Conservation (phyloP, 345 rosid species). For the Nasturtium officinale region DNA sequence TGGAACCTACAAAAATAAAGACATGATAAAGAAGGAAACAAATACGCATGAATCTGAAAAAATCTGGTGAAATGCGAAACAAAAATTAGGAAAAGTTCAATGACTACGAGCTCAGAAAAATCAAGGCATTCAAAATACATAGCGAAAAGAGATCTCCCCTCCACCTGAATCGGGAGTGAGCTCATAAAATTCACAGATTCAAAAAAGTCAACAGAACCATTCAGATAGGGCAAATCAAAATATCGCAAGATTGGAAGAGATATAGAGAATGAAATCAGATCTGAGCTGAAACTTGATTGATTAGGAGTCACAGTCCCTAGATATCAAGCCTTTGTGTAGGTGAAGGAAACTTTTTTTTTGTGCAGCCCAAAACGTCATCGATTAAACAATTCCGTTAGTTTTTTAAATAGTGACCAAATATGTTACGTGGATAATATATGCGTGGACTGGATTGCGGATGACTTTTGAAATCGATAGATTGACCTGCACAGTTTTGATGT, state of each 20-base stretch:
- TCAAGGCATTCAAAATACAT: neutral
- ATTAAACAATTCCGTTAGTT: too few species aligned
- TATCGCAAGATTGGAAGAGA: conserved; percentile 2
- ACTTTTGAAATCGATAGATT: too few species aligned
- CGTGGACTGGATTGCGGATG: too few species aligned
- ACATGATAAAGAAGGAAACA: conserved; percentile 12
- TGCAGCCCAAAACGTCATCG: too few species aligned
- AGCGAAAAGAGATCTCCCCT: neutral
- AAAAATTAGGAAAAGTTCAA: conserved; percentile 10
- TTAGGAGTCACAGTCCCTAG: too few species aligned
- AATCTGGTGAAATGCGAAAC: conserved; percentile 19
- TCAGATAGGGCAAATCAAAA: neutral
- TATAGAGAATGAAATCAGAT: conserved; percentile 22
- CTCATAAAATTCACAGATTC: conserved; percentile 28
- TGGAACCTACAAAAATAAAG: too few species aligned
- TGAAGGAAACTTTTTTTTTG: too few species aligned
- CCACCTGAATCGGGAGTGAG: conserved; percentile 25
- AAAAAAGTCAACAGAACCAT: neutral
- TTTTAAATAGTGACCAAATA: too few species aligned
- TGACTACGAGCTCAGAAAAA: conserved; percentile 12
- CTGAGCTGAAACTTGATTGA: conserved; percentile 14
- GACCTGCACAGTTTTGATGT: too few species aligned
- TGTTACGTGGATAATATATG: too few species aligned
- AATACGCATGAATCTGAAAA: conserved; percentile 24
- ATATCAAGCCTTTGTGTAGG: too few species aligned